Evolutionary conservation across 148 eudicot species (phyloP), one percentile per base, ranked within the genome.

Genomic region (Rhododendron henanense): DNA sequence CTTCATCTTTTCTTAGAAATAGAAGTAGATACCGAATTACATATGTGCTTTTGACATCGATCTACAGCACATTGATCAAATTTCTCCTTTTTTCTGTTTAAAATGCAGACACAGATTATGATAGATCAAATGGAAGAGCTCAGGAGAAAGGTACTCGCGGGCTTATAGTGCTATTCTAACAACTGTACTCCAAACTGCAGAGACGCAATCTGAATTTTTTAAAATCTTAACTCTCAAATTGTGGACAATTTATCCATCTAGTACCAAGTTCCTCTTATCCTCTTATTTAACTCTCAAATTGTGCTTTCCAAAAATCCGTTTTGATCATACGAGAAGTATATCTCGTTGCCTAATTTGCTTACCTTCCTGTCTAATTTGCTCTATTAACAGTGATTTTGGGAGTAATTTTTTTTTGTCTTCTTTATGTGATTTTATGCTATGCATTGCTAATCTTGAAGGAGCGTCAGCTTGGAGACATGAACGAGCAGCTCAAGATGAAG

Each of bases 401-500:
- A 53, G 41, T 69, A 6, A 74, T 33, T 14, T 67, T 6, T 6
- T 73, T 33, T 53, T 23, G 9, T 76, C 13, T 55, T 11, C 6
- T 33, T 18, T n/a, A 33, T 37, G 23, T 76, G 57, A 21, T 51
- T 75, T 57, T 33, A 67, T 45, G 31, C 13, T 37, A 25, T 74
- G 16, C 33, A 48, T 14, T 28, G 8, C 75, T 77, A 37, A 2
- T 47, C 14, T 83, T 81, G 81, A 89, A 96, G 99, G 99, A 95
- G 88, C 95, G 99, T 81, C 95, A 94, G 33, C 97, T 94, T 28
- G 98, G 99, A 77, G 98, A 96, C 90, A 84, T 96, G 79, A 96
- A 94, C 92, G 92, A 95, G 92, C 96, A 94, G 80, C 92, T 96
- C 82, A 96, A 95, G 93, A 87, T 92, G 71, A 95, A 92, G 94